Evolutionary conservation across 2,329 filamentous ascomycete species (phyloP).

Genomic region (Ophiostoma novo-ulmi): DNA sequence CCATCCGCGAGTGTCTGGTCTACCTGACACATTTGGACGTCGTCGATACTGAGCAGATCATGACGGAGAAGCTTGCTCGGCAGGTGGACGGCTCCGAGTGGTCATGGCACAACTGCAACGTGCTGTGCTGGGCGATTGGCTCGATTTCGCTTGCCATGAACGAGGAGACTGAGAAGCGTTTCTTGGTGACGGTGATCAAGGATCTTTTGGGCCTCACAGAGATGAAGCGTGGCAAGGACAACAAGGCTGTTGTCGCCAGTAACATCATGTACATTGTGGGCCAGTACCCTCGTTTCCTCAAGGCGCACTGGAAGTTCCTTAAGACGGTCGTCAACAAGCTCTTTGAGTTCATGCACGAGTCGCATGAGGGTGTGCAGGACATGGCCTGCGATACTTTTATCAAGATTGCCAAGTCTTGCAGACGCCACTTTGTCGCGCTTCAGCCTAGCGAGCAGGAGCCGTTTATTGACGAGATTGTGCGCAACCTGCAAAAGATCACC

Average conservation of each 20-base stretch:
- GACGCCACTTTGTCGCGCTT: slow-evolving; percentile 91
- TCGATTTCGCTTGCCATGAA: slow-evolving; percentile 99
- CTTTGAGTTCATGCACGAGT: slow-evolving; percentile 99
- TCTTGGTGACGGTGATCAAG: slow-evolving; percentile 97
- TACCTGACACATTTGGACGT: slow-evolving; percentile 97
- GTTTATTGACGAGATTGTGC: slow-evolving; percentile 97
- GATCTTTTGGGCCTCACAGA: slow-evolving; percentile 93
- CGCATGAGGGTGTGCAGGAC: slow-evolving; percentile 97
- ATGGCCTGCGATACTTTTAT: slow-evolving; percentile 99
- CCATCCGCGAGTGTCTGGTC: slow-evolving; percentile 91
- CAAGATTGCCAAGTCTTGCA: slow-evolving; percentile 98
- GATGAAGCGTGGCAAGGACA: slow-evolving; percentile 99
- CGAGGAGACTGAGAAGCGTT: slow-evolving; percentile 97
- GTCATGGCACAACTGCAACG: slow-evolving; percentile 99
- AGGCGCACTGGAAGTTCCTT: slow-evolving; percentile 99
- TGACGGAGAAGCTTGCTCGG: slow-evolving; percentile 95
- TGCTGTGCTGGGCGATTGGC: slow-evolving; percentile 97
- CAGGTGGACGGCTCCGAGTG: slow-evolving; percentile 95
- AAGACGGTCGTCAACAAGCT: slow-evolving; percentile 99
- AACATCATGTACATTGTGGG: slow-evolving; percentile 99
- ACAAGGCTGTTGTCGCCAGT: slow-evolving; percentile 97
- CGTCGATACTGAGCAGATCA: slow-evolving; percentile 94
- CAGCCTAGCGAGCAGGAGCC: slow-evolving; percentile 92
- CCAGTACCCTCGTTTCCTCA: slow-evolving; percentile 95
- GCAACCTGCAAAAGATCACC: slow-evolving; percentile 92